Percentiles rank a stretch among this genome's conserved stretches.
Evolutionary conservation across 495 filamentous ascomycete genomes (phyloP).

Genomic region (Podospora comata): DNA sequence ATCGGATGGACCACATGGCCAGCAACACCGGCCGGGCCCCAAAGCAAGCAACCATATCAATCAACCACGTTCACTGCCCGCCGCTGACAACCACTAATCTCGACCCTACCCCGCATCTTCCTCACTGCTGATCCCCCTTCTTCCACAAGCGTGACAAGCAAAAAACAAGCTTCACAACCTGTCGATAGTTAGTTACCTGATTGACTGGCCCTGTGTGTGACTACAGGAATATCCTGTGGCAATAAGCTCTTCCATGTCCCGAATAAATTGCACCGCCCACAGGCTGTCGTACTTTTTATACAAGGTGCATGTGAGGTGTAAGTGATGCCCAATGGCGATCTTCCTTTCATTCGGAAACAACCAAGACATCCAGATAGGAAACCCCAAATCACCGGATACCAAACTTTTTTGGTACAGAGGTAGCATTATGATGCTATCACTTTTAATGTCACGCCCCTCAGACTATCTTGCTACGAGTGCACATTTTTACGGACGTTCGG

Average conservation of each 20-base stretch:
- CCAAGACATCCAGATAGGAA: not conserved
- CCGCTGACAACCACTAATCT: not conserved
- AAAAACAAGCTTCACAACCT: not conserved
- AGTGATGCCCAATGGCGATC: not conserved
- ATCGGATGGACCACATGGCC: not conserved
- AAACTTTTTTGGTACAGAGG: not conserved
- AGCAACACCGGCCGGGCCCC: not conserved
- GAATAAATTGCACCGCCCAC: not conserved
- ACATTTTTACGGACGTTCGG: not conserved
- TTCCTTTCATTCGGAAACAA: not conserved
- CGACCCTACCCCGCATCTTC: not conserved
- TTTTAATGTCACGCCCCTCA: not conserved
- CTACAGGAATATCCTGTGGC: not conserved
- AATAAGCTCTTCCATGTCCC: not conserved
- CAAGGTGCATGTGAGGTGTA: not conserved
- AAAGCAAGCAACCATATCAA: not conserved
- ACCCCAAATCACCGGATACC: not conserved
- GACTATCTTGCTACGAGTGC: no score
- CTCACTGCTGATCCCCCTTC: not conserved
- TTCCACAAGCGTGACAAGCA: not conserved
- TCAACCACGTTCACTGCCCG: not conserved
- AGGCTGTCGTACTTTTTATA: no score
- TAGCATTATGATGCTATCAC: not conserved
- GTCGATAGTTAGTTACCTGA: not conserved
- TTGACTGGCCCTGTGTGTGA: no score